Percentiles rank a stretch among this genome's conserved stretches.
phyloP scores from a whole-genome alignment of 1,284 basidiomycete genomes.

The Malassezia yamatoensis region DNA sequence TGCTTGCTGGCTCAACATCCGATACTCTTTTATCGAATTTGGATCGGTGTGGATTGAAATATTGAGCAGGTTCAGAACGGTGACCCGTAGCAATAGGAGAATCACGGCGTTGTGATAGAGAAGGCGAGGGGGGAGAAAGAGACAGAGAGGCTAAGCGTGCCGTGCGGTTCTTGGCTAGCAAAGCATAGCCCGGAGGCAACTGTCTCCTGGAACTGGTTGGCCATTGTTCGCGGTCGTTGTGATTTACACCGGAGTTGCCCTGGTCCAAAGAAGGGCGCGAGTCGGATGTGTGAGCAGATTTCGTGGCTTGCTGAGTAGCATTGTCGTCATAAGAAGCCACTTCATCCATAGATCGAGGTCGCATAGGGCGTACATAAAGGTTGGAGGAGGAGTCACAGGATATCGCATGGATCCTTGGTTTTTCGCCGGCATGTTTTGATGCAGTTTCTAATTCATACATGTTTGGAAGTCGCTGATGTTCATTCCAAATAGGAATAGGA shows the following conservation, averaged over 20 bases:
- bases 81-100: neutral
- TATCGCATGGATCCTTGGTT: neutral
- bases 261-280: neutral
- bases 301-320: neutral
- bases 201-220: neutral
- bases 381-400: neutral
- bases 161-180: neutral
- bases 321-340: neutral
- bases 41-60: neutral
- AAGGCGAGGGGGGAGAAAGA: neutral
- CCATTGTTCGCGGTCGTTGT: conserved; percentile 1
- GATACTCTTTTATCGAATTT: neutral
- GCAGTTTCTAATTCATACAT: neutral
- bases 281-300: neutral
- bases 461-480: neutral
- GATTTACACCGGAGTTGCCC: neutral
- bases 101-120: neutral
- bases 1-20: neutral
- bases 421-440: neutral
- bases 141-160: neutral
- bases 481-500: neutral
- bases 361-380: neutral
- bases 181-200: neutral
- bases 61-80: neutral
- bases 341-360: neutral